A percentile compares a stretch with the other conserved stretches of the same genome.
These are phyloP conservation scores for Podaxis pistillaris DNA, from an alignment of 768 basidiomycete species.

Conservation along the genomic window DNA sequence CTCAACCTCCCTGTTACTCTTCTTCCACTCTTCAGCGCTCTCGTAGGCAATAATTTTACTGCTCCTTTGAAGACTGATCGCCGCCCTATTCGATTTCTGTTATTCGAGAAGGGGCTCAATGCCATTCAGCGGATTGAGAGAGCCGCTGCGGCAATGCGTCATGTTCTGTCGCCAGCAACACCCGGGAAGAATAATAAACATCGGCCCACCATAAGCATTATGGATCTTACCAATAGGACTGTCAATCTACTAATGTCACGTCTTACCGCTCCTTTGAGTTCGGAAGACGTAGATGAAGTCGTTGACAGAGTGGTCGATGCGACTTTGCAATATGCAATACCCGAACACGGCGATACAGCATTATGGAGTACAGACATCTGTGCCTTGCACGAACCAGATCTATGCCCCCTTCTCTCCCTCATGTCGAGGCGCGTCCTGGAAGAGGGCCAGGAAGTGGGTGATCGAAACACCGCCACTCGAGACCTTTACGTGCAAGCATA, in stretches of 20 bases:
- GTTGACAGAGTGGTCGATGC: slow-evolving; percentile 73
- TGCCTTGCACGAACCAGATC: slow-evolving; percentile 55
- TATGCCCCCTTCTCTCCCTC: slow-evolving; percentile 52
- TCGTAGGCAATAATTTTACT: slow-evolving; percentile 82
- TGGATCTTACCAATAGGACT: slow-evolving; percentile 73
- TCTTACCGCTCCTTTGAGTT: slow-evolving; percentile 44
- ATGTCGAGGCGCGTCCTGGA: slow-evolving; percentile 48
- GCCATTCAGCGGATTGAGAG: slow-evolving; percentile 64
- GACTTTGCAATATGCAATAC: slow-evolving; percentile 76
- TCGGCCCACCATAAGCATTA: slow-evolving; percentile 57
- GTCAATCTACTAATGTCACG: slow-evolving; percentile 57
- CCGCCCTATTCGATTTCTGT: slow-evolving; percentile 54
- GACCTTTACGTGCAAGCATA: slow-evolving; percentile 61
- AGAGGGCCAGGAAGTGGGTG: slow-evolving; percentile 28
- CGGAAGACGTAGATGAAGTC: slow-evolving; percentile 64
- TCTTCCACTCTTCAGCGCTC: slow-evolving; percentile 73
- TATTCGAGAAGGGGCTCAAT: slow-evolving; percentile 64
- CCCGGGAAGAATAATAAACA: slow-evolving; percentile 50
- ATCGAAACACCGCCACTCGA: slow-evolving; percentile 31
- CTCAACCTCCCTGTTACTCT: slow-evolving; percentile 67
- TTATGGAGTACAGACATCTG: slow-evolving; percentile 61
- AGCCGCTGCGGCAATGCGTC: slow-evolving; percentile 55
- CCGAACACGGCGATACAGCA: slow-evolving; percentile 43
- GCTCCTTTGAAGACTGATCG: slow-evolving; percentile 45
- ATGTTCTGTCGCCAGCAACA: slow-evolving; percentile 49